Base-by-base conservation (phyloP, 1,284 basidiomycete genomes). In the Cystobasidium pallidum region DNA sequence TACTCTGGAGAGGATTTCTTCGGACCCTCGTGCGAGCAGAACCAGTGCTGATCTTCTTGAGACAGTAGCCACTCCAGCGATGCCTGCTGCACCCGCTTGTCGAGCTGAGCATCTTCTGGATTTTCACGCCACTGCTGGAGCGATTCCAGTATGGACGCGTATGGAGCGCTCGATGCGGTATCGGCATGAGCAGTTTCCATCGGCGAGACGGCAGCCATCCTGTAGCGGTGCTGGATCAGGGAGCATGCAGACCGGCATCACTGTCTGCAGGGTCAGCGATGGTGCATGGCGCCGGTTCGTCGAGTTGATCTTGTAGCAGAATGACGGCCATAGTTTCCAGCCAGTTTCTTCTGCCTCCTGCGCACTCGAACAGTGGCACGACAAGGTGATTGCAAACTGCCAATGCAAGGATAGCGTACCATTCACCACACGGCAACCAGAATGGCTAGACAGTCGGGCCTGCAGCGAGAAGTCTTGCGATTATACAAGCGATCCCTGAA, bases 401-500 rank as follows among this genome's bases (percentile, higher is more conserved):
- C 43, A 61, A 61, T 43, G 58, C 36, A 47, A 1, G n/a, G n/a
- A 34, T 57, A 57, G 54, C 54, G 30, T 43, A 17, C 15, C 7
- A n/a, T 24, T 7, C n/a, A 51, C 24, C 58, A 61, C 3, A 24
- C 39, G 13, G 36, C 1, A 39, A 8, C 21, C 34, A 6, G 32
- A 17, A 71, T 71, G 68, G 59, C 68, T 17, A n/a, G 61, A 30
- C 36, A 54, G 2, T 73, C 76, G 1, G 78, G 78, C 0, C 67
- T 78, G 21, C 78, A 78, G 55, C 66, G 73, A 17, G 73, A 75
- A 19, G 71, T 78, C 36, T 51, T 66, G 41, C 24, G 26, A 34
- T 61, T 74, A 24, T 78, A 78, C 72, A 75, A 73, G 61, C 73
- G 75, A 26, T 72, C 75, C 0, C 72, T 78, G 30, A 19, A 70